Conservation (phyloP, 2,329 filamentous ascomycete species). For the Pyrenochaeta sp. region DNA sequence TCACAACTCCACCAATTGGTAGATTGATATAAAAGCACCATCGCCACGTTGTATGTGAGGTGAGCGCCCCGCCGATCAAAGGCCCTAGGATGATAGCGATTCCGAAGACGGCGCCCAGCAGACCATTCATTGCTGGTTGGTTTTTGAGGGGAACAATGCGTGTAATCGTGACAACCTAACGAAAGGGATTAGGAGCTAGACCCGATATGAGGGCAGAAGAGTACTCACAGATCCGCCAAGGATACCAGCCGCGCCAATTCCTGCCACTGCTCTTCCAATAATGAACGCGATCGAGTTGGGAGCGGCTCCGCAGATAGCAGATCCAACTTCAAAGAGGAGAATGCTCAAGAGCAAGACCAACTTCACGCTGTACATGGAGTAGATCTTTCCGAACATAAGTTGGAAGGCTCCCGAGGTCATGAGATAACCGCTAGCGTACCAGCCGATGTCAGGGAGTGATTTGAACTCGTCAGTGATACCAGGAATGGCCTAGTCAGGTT, state of each 20-base stretch:
- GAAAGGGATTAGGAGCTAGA: neutral
- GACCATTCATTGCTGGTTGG: slow-evolving; percentile 53
- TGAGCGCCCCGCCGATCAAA: slow-evolving; percentile 54
- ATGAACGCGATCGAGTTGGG: slow-evolving; percentile 56
- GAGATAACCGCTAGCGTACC: slow-evolving; percentile 29
- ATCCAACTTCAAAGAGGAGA: slow-evolving; percentile 53
- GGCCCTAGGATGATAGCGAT: slow-evolving; percentile 40
- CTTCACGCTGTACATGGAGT: slow-evolving; percentile 54
- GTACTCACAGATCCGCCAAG: slow-evolving; percentile 49
- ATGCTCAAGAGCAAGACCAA: slow-evolving; percentile 45
- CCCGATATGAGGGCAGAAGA: neutral
- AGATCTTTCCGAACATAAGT: slow-evolving; percentile 56
- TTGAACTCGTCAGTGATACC: slow-evolving; percentile 31
- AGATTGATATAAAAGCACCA: slow-evolving; percentile 50
- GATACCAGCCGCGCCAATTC: slow-evolving; percentile 56
- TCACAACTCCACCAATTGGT: slow-evolving; percentile 21
- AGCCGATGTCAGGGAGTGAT: slow-evolving; percentile 28
- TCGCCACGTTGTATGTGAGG: slow-evolving; percentile 67
- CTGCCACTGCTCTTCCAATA: slow-evolving; percentile 56
- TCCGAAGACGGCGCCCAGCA: slow-evolving; percentile 55
- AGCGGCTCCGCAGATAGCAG: slow-evolving; percentile 46
- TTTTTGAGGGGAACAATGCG: slow-evolving; percentile 49
- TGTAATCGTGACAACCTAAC: slow-evolving; percentile 40
- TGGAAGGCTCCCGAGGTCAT: slow-evolving; percentile 56
- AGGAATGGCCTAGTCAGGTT: slow-evolving; percentile 16